Conservation (phyloP, 441 rosid species). For the Populus tomentosa region DNA sequence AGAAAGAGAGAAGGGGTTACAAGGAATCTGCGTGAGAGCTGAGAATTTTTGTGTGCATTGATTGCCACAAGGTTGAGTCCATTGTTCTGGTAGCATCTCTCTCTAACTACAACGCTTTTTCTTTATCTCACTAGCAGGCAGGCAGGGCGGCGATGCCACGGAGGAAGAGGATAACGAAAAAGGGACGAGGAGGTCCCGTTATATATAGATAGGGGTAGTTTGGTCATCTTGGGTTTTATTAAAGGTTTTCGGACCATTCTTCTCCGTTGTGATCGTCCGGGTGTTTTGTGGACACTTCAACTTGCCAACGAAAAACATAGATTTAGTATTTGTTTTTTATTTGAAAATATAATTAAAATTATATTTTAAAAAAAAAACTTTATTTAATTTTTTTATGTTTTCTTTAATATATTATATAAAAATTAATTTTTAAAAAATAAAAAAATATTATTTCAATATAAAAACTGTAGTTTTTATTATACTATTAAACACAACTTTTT, state of each 20-base stretch:
- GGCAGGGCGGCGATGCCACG: neutral
- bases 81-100: conserved; percentile 62
- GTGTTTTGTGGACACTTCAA: neutral
- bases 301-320: neutral
- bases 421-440: too few relatives aligned
- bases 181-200: neutral
- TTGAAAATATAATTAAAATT: too few relatives aligned
- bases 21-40: conserved; percentile 73
- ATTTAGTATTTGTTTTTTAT: too few relatives aligned
- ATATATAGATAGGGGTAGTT: neutral
- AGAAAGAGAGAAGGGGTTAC: conserved; percentile 24
- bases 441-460: too few relatives aligned
- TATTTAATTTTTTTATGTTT: too few relatives aligned
- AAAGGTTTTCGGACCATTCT: neutral
- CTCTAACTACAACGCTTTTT: conserved; percentile 11
- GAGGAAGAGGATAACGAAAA: neutral
- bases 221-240: neutral
- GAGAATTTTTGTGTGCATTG: conserved; percentile 77
- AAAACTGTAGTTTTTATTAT: too few relatives aligned
- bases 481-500: too few relatives aligned
- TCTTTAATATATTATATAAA: too few relatives aligned
- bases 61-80: conserved; percentile 69
- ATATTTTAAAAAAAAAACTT: too few relatives aligned
- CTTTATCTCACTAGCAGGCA: conserved; percentile 1
- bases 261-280: neutral